Conservation (phyloP, 108 stramenopile species). For the Epipyxis sp. region DNA sequence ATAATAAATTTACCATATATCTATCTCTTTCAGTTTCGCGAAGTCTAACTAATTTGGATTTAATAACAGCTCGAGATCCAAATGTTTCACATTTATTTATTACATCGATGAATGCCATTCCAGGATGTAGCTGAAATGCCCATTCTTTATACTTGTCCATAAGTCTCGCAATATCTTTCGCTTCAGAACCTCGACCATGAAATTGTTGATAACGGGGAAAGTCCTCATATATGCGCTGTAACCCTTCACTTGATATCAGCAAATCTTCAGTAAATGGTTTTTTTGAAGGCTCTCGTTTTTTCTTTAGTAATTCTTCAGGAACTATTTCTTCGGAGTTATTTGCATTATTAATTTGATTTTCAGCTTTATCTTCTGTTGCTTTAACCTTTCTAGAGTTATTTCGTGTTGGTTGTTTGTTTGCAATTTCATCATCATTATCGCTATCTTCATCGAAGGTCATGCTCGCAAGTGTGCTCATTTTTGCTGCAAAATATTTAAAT, state of each 20-base stretch:
- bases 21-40: not conserved
- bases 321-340: not conserved
- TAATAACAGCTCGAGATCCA: not conserved
- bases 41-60: not conserved
- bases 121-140: slow-evolving; percentile 15
- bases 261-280: slow-evolving; percentile 18
- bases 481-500: no score
- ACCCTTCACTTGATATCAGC: not conserved
- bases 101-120: not conserved
- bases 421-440: no score
- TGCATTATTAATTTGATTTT: no score
- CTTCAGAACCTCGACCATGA: not conserved
- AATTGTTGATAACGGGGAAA: not conserved
- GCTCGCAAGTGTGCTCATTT: no score
- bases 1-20: slow-evolving; percentile 6
- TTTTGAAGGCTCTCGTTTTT: not conserved
- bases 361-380: no score
- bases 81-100: not conserved
- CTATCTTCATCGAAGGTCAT: no score
- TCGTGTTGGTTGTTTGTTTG: no score
- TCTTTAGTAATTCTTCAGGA: not conserved
- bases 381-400: no score
- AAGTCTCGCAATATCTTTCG: not conserved
- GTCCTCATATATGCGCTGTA: slow-evolving; percentile 10
- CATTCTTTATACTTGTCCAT: slow-evolving; percentile 9